Evolutionary conservation across 805 yeast genomes (phyloP).

Genomic region (Teunomyces pallodes): DNA sequence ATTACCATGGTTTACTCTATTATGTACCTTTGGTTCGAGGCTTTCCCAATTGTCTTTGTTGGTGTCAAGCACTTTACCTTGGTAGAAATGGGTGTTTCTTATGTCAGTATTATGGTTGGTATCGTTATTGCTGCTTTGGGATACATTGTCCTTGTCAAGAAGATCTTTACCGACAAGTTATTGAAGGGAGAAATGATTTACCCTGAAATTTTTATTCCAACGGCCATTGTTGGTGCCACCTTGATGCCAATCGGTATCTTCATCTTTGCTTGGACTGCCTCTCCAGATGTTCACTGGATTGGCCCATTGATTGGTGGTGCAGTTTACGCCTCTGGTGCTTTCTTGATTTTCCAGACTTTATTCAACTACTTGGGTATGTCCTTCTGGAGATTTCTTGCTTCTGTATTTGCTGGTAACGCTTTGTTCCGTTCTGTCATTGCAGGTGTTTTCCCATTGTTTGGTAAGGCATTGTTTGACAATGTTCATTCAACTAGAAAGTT

Average conservation of each 20-base stretch:
- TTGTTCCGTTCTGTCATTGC: slow-evolving; percentile 52
- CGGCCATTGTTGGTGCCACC: slow-evolving; percentile 20
- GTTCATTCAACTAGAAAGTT: slow-evolving; percentile 39
- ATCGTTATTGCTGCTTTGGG: slow-evolving; percentile 16
- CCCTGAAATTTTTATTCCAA: slow-evolving; percentile 19
- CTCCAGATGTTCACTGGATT: slow-evolving; percentile 18
- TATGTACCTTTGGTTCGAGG: slow-evolving; percentile 58
- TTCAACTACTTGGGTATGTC: slow-evolving; percentile 49
- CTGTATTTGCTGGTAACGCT: slow-evolving; percentile 59
- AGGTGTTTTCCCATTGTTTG: slow-evolving; percentile 64
- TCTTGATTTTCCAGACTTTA: slow-evolving; percentile 47
- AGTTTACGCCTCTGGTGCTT: slow-evolving; percentile 20
- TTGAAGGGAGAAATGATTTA: slow-evolving; percentile 9
- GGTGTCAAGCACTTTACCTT: slow-evolving; percentile 46
- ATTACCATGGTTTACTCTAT: slow-evolving; percentile 52
- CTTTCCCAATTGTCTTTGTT: slow-evolving; percentile 54
- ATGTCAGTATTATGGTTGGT: slow-evolving; percentile 48
- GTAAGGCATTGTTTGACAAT: slow-evolving; percentile 54
- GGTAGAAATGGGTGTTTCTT: slow-evolving; percentile 48
- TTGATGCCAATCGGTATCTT: slow-evolving; percentile 22
- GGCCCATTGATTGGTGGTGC: slow-evolving; percentile 21
- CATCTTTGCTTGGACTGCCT: slow-evolving; percentile 19
- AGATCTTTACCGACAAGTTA: slow-evolving; percentile 12
- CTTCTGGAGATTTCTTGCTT: slow-evolving; percentile 51
- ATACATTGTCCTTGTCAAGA: slow-evolving; percentile 10